A percentile compares a stretch with the other conserved stretches of the same genome.
phyloP scores from a whole-genome alignment of 495 filamentous ascomycete species.

The Bryoglossum gracile region DNA sequence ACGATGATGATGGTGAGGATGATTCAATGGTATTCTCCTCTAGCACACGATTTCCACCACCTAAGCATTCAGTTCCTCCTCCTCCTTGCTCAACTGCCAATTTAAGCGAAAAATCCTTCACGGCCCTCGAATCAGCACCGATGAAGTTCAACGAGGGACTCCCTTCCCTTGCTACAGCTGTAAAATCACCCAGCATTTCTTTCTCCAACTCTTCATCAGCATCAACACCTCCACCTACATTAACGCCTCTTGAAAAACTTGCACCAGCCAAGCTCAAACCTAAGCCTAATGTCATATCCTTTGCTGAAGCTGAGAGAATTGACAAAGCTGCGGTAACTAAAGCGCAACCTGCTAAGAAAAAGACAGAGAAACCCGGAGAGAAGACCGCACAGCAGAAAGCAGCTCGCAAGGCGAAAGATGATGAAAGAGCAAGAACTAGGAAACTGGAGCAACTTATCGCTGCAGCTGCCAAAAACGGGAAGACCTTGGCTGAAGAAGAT shows the following conservation, averaged over 20 bases:
- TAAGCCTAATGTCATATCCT: background rate
- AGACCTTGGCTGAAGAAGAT: background rate
- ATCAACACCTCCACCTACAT: background rate
- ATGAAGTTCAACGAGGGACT: no score
- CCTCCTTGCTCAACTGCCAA: no score
- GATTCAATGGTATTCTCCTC: no score
- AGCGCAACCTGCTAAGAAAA: background rate
- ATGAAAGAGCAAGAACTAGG: constrained; percentile 1
- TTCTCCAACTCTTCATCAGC: background rate
- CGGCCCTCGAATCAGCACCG: no score
- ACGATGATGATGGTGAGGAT: no score
- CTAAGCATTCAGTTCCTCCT: no score
- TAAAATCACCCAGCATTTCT: background rate
- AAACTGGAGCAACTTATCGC: constrained; percentile 5
- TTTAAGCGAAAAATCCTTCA: no score
- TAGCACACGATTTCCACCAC: no score
- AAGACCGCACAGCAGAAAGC: constrained; percentile 7
- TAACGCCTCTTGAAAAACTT: background rate
- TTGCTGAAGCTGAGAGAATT: background rate
- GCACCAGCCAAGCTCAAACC: background rate
- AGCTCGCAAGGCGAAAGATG: constrained; percentile 2
- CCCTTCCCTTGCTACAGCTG: no score
- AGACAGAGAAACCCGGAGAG: background rate
- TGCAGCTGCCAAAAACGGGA: constrained; percentile 7
- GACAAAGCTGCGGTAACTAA: background rate